Percentiles rank a stretch among this genome's conserved stretches.
These are phyloP conservation scores for Diaporthe destruens DNA, from an alignment of 2,329 filamentous ascomycete species.

Conservation along the genomic window DNA sequence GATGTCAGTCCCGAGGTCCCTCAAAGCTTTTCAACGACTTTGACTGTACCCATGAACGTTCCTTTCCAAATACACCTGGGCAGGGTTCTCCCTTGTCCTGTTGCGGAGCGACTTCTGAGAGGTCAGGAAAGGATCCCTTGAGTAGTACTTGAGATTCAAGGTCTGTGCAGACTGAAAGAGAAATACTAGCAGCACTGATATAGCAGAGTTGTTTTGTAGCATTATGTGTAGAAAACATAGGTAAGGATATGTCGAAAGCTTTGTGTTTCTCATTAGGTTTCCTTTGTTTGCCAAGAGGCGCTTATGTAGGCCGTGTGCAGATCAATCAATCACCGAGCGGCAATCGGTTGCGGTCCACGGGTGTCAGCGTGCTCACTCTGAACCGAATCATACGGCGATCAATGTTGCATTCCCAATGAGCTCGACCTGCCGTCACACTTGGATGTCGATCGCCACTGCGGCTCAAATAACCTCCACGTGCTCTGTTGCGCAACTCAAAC, in stretches of 20 bases:
- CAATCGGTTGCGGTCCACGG: neutral
- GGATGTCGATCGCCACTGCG: slow-evolving; percentile 2
- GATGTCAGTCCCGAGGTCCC: neutral
- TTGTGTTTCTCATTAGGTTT: neutral
- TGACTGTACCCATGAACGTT: neutral
- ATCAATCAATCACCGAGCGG: neutral
- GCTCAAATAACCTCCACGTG: slow-evolving; percentile 20
- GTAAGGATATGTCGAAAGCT: neutral
- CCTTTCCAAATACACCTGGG: neutral
- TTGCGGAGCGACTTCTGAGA: too few relatives aligned
- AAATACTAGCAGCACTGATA: too few relatives aligned
- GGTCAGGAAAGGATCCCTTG: too few relatives aligned
- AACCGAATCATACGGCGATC: slow-evolving; percentile 3
- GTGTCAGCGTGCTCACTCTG: neutral
- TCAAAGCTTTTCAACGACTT: neutral
- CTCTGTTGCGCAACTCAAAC: slow-evolving; percentile 27
- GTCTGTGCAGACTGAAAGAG: too few relatives aligned
- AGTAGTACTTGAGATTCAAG: too few relatives aligned
- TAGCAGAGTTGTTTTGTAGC: too few relatives aligned
- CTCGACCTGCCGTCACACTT: neutral
- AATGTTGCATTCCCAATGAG: neutral
- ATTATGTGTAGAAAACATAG: too few relatives aligned
- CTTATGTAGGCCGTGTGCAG: neutral
- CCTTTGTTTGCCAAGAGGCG: neutral
- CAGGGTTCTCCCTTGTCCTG: too few relatives aligned